phyloP scores from a whole-genome alignment of 441 rosid species.

The Arabidopsis lyrata region DNA sequence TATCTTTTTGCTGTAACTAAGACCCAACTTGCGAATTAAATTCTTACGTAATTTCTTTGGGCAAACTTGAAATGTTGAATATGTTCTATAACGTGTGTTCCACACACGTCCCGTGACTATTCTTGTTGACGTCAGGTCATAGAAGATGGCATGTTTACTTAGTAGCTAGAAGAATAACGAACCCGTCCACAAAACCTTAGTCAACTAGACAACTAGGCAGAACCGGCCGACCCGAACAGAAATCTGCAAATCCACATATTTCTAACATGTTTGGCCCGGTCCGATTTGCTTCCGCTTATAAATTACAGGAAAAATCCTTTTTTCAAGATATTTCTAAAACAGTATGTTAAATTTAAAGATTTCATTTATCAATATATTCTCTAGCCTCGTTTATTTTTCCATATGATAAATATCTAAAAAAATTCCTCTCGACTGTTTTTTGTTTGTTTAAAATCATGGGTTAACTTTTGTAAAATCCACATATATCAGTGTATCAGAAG shows the following conservation, averaged over 20 bases:
- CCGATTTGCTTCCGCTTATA: too few relatives aligned
- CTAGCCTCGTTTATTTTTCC: neutral
- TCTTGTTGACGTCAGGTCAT: neutral
- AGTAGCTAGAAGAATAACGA: neutral
- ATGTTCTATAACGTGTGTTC: conserved; percentile 17
- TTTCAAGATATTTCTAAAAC: too few relatives aligned
- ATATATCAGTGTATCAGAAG: neutral
- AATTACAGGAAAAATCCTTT: too few relatives aligned
- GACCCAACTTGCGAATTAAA: conserved; percentile 15
- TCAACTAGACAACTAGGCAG: too few relatives aligned
- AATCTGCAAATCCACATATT: too few relatives aligned
- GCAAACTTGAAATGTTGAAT: neutral
- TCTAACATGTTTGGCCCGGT: too few relatives aligned
- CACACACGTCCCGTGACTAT: conserved; percentile 31
- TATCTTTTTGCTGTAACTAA: conserved; percentile 3
- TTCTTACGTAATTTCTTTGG: neutral
- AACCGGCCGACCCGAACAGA: too few relatives aligned
- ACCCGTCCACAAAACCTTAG: conserved; percentile 6
- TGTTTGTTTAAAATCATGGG: neutral
- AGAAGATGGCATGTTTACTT: conserved; percentile 5
- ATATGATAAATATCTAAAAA: neutral
- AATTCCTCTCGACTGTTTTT: too few relatives aligned
- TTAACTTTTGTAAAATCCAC: neutral
- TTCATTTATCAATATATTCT: neutral
- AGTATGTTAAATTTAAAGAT: too few relatives aligned